Evolutionary conservation across 2,329 filamentous ascomycete genomes (phyloP), one percentile per base, ranked within the genome.

Genomic region (Calonectria ilicicola): DNA sequence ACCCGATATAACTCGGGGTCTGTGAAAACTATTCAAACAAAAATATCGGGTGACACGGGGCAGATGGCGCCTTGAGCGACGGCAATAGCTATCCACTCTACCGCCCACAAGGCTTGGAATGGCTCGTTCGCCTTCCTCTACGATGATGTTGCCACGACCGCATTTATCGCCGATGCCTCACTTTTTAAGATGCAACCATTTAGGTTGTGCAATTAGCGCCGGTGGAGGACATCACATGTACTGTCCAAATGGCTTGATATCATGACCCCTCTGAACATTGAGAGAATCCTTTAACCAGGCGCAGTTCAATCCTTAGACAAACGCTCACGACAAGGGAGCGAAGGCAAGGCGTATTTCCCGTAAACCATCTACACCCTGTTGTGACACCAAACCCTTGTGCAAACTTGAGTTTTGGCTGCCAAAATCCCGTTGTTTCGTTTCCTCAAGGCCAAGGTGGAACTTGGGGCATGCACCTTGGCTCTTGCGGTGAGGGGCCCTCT

Each of bases 101-200:
- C 27, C 56, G 44, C 51, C 27, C 56, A 51, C 51, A 56, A 67
- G 64, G 47, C 56, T 71, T 56, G 46, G 35, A 32, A 58, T 35
- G 26, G 8, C 29, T 63, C 63, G 5, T 60, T 65, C 35, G 42
- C 27, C 49, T 35, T 29, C 19, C 35, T 53, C 23, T 9, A 38
- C 46, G 21, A 60, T 32, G 27, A 29, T 69, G 23, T 53, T 35
- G 46, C 49, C 29, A 69, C 63, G 71, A 73, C 71, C 67, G 67
- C 71, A 70, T 66, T 73, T 70, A 70, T 73, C 67, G 67, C 71
- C 71, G 71, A 73, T 42, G 29, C 40, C 67, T 62, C 63, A 62
- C 27, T 29, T 42, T 58, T 63, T 42, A 27, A 23, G 26, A 58
- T 47, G 35, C 44, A 15, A 35, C 63, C 29, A 58, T 49, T 49